Base-by-base conservation (phyloP, 805 yeast genomes). In the Hanseniaspora occidentalis region DNA sequence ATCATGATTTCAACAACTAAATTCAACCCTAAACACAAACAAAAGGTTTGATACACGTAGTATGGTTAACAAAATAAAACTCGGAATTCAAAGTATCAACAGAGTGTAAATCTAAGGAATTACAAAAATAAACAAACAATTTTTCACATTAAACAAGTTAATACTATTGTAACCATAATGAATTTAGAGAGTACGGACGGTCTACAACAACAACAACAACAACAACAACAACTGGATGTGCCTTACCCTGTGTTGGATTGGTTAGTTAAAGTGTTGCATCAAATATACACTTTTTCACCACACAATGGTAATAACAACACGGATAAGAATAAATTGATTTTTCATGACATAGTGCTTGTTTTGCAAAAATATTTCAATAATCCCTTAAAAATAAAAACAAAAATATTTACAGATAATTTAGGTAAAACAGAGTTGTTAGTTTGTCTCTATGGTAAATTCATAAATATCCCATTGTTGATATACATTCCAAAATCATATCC, bases 341-440 rank as follows among this genome's bases (percentile, higher is more conserved):
- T 81, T 51, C 71, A 74, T 35, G 94, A 88, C 51, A 58, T 75
- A 0, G 42, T 57, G 16, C 47, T 44, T 8, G 71, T 75, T 9
- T 62, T 69, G 34, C 64, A 72, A 9, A 64, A 81, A n/a, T 41
- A n/a, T 29, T 69, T 65, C 44, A 71, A 67, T 48, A 65, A 72
- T 0, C 60, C 73, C 1, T 65, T 86, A 39, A 67, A 71, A 46
- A 81, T 92, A 14, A 65, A 85, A 44, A 86, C 96, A 0, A 71
- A 77, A 39, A 73, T 75, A 2, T 71, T 66, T 49, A 70, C 81
- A 2, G 60, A 69, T 39, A 69, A 62, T 1, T 26, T 25, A 18
- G 96, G 96, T 1, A 54, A 54, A 10, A 64, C 80, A 1, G 65
- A 69, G 17, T 64, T 85, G 16, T 61, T 85, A 37, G 61, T 86